Evolutionary conservation across 2,329 filamentous ascomycete genomes (phyloP).

Genomic region (Penicillium sp.): DNA sequence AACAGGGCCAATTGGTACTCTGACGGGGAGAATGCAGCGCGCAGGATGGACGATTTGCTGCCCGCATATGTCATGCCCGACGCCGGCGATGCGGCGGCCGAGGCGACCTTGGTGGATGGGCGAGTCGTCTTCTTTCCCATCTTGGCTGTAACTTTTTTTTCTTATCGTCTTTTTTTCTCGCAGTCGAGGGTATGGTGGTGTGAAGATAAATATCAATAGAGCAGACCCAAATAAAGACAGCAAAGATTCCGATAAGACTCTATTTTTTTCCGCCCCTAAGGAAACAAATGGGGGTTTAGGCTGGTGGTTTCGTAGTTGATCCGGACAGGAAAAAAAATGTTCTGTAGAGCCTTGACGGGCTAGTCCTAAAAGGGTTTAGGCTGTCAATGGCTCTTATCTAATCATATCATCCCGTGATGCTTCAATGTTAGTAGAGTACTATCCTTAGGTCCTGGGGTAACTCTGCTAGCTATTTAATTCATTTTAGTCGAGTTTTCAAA

Average conservation of each 20-base stretch:
- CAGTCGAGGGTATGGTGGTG: conserved; percentile 19
- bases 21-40: conserved; percentile 52
- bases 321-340: conserved; percentile 45
- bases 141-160: conserved; percentile 24
- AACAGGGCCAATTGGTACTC: conserved; percentile 54
- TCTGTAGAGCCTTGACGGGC: conserved; percentile 38
- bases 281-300: conserved; percentile 27
- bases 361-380: conserved; percentile 35
- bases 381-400: conserved; percentile 32
- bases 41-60: conserved; percentile 50
- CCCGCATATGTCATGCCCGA: conserved; percentile 38
- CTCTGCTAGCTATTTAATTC: background rate
- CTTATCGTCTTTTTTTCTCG: conserved; percentile 8
- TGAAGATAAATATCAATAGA: background rate
- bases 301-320: conserved; percentile 31
- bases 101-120: conserved; percentile 46
- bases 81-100: conserved; percentile 42
- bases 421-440: background rate
- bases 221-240: conserved; percentile 2
- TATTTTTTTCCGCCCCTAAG: conserved; percentile 18
- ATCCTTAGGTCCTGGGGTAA: background rate
- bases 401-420: conserved; percentile 22
- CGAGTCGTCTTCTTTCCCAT: conserved; percentile 51
- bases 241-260: conserved; percentile 12
- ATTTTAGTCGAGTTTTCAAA: background rate